Conservation (phyloP, 495 filamentous ascomycete genomes). For the Aspergillus indologenus region DNA sequence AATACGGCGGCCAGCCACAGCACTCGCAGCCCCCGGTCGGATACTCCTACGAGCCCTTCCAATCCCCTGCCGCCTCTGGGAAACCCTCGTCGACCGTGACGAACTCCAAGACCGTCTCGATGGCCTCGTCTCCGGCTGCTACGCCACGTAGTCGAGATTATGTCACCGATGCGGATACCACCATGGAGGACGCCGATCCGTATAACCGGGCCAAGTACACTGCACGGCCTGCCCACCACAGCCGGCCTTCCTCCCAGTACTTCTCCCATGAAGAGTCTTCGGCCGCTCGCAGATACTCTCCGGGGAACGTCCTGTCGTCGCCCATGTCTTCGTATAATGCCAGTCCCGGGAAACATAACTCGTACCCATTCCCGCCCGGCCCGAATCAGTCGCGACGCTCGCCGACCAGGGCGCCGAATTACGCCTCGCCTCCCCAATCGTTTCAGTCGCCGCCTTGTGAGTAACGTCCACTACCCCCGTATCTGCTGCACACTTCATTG, state of each 20-base stretch:
- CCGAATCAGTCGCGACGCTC: constrained; percentile 51
- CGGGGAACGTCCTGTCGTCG: constrained; percentile 79
- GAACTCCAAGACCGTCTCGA: constrained; percentile 51
- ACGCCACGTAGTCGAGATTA: constrained; percentile 67
- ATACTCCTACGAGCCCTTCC: constrained; percentile 74
- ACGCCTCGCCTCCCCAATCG: constrained; percentile 60
- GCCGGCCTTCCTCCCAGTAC: constrained; percentile 60
- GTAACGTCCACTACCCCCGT: constrained; percentile 20
- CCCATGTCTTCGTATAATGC: constrained; percentile 55
- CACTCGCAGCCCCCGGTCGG: constrained; percentile 60
- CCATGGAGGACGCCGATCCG: constrained; percentile 89
- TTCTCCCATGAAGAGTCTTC: constrained; percentile 72
- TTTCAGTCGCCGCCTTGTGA: constrained; percentile 62
- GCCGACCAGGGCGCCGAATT: constrained; percentile 54
- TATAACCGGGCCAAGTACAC: constrained; percentile 79
- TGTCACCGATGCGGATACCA: constrained; percentile 71
- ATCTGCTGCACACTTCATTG: neutral
- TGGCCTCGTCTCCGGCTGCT: constrained; percentile 61
- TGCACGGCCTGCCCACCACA: constrained; percentile 64
- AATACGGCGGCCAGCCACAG: constrained; percentile 47
- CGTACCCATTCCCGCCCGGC: constrained; percentile 44
- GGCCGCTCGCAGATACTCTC: constrained; percentile 88
- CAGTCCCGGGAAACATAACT: constrained; percentile 55
- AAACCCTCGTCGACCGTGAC: constrained; percentile 50
- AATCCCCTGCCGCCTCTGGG: constrained; percentile 43